Conservation (phyloP, 129 eudicot species). For the Scalesia atractyloides region DNA sequence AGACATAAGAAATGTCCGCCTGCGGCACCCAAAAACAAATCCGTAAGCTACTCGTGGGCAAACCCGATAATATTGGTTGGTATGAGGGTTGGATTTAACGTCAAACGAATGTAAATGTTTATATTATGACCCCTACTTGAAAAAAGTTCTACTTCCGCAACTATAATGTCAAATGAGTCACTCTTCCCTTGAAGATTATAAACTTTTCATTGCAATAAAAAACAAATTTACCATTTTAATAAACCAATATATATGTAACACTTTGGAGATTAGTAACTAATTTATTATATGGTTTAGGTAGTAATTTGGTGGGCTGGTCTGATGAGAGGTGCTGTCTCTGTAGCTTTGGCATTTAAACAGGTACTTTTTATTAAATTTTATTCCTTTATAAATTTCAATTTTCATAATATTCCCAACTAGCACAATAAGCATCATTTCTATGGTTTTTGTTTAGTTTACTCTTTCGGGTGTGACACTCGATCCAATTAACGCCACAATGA, state of each 20-base stretch:
- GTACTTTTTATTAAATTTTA: slow-evolving; percentile 17
- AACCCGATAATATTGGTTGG: not conserved
- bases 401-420: not conserved
- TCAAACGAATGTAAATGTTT: not conserved
- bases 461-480: slow-evolving; percentile 73
- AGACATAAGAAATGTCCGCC: not conserved
- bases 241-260: not conserved
- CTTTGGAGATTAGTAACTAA: not conserved
- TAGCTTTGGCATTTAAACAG: slow-evolving; percentile 96
- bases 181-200: not conserved
- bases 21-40: not conserved
- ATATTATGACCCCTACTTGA: not conserved
- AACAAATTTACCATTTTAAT: not conserved
- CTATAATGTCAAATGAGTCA: not conserved
- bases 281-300: slow-evolving; percentile 37
- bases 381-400: not conserved
- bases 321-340: slow-evolving; percentile 98
- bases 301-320: slow-evolving; percentile 99
- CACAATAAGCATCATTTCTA: not conserved
- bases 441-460: slow-evolving; percentile 56
- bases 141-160: not conserved
- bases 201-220: not conserved
- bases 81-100: too few relatives aligned
- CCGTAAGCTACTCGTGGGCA: not conserved
- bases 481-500: slow-evolving; percentile 76